Conservation (phyloP, 1,284 basidiomycete genomes). For the Boletellus dicymbophilus region DNA sequence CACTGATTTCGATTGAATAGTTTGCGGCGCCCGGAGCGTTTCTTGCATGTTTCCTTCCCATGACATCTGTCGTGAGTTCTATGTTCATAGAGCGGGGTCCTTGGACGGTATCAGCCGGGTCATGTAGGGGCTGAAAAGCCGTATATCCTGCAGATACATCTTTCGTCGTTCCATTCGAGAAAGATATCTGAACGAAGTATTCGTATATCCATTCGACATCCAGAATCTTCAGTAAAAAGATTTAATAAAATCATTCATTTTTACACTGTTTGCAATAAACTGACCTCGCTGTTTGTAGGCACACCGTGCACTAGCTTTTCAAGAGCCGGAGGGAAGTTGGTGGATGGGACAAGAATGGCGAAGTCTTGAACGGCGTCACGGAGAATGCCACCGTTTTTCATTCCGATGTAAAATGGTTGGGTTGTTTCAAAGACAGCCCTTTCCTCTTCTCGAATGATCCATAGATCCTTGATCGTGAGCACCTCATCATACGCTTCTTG, state of each 20-base stretch:
- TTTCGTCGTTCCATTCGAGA: constrained; percentile 14
- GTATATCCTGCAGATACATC: constrained; percentile 16
- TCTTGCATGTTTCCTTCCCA: not conserved
- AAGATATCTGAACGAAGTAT: constrained; percentile 17
- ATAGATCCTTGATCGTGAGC: constrained; percentile 6
- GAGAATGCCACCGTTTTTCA: not conserved
- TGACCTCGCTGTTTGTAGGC: not conserved
- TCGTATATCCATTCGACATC: constrained; percentile 17
- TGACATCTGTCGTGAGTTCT: not conserved
- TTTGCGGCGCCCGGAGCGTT: not conserved
- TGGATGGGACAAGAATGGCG: constrained; percentile 11
- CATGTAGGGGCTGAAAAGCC: constrained; percentile 10
- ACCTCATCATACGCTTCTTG: not conserved
- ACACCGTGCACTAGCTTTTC: not conserved
- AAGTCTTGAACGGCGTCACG: constrained; percentile 13
- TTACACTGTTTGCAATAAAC: not conserved
- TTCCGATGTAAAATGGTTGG: not conserved
- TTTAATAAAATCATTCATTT: not conserved
- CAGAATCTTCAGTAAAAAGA: not conserved
- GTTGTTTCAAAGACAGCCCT: constrained; percentile 17
- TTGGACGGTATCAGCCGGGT: not conserved
- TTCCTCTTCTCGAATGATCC: constrained; percentile 21
- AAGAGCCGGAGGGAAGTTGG: constrained; percentile 10
- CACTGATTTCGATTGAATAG: constrained; percentile 5
- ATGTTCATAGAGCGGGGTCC: not conserved